Evolutionary conservation across 2,329 filamentous ascomycete species (phyloP).

Genomic region (Paecilomyces dactylethromorphus): DNA sequence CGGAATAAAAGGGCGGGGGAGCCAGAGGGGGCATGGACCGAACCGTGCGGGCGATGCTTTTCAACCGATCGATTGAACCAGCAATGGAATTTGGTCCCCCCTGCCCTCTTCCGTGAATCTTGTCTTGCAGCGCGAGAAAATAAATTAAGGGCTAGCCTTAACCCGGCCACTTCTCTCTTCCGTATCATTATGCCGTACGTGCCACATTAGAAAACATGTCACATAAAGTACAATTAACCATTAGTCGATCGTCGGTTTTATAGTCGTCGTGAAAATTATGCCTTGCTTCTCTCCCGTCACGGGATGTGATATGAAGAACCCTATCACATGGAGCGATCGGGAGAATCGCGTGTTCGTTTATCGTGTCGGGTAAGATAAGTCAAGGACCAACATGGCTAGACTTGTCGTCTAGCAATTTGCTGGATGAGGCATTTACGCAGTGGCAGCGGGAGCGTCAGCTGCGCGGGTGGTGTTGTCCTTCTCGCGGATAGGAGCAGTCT

Average conservation of each 20-base stretch:
- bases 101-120: no score
- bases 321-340: neutral
- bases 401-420: neutral
- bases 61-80: no score
- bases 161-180: neutral
- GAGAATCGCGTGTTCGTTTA: neutral
- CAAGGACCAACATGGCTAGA: neutral
- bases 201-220: neutral
- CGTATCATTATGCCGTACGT: neutral
- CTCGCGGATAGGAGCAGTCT: neutral
- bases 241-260: no score
- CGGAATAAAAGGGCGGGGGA: neutral
- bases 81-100: no score
- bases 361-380: neutral
- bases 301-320: neutral
- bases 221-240: no score
- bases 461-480: constrained; percentile 15
- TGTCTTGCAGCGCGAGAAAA: neutral
- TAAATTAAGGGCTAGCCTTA: neutral
- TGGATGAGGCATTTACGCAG: neutral
- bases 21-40: neutral
- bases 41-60: no score
- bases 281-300: neutral
- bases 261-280: neutral
- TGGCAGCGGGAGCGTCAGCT: constrained; percentile 14